Conservation (phyloP, 2,329 filamentous ascomycete genomes). For the Fusarium siculi region DNA sequence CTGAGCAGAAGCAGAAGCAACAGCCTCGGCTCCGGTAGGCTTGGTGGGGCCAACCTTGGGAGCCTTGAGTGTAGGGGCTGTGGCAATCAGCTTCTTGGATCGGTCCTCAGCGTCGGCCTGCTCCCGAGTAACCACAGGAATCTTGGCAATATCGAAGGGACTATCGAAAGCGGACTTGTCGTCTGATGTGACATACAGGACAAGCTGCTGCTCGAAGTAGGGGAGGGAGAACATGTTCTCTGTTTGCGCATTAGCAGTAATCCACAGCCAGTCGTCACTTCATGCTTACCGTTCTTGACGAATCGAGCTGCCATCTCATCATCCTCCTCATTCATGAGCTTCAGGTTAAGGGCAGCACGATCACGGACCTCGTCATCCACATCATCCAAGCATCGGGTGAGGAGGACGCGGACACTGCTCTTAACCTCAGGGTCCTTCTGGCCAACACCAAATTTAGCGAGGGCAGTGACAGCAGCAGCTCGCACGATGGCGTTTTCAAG, state of each 20-base stretch:
- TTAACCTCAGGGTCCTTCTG: slow-evolving; percentile 98
- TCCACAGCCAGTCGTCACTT: background rate
- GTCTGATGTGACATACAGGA: slow-evolving; percentile 95
- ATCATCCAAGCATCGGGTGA: slow-evolving; percentile 94
- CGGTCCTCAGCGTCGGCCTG: slow-evolving; percentile 96
- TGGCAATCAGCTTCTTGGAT: slow-evolving; percentile 95
- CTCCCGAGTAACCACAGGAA: slow-evolving; percentile 93
- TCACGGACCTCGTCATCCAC: slow-evolving; percentile 98
- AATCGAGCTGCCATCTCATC: slow-evolving; percentile 87
- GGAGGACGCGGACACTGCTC: slow-evolving; percentile 90
- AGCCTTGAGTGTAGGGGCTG: slow-evolving; percentile 92
- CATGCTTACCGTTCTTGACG: slow-evolving; percentile 82
- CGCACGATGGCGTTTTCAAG: slow-evolving; percentile 96
- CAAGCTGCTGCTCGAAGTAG: slow-evolving; percentile 95
- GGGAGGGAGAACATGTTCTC: slow-evolving; percentile 96
- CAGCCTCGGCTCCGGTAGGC: slow-evolving; percentile 76
- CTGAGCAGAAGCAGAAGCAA: slow-evolving; percentile 79
- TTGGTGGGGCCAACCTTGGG: slow-evolving; percentile 84
- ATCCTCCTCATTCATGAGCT: slow-evolving; percentile 92
- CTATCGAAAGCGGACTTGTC: slow-evolving; percentile 85
- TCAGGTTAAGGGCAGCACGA: slow-evolving; percentile 90
- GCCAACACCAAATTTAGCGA: slow-evolving; percentile 96
- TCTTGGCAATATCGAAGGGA: slow-evolving; percentile 90
- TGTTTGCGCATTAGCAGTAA: slow-evolving; percentile 49
- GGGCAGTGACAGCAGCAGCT: slow-evolving; percentile 91